Evolutionary conservation across 352 stramenopile species (phyloP).

Genomic region (Aphanomyces stellatus): DNA sequence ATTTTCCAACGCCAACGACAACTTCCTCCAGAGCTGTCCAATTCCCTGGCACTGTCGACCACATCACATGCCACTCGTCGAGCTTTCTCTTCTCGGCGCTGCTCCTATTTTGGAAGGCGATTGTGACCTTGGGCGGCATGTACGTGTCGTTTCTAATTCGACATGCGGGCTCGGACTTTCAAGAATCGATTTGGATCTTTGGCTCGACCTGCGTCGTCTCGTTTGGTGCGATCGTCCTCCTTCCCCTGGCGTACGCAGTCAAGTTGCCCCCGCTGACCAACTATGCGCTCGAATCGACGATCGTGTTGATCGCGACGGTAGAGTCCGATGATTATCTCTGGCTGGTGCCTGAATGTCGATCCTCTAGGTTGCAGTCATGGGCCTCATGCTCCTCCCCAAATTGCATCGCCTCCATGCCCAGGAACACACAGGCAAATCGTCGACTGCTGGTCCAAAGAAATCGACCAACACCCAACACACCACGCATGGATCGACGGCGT

Average conservation of each 20-base stretch:
- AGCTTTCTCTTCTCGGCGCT: constrained; percentile 47
- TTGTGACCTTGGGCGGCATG: constrained; percentile 35
- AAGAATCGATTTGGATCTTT: constrained; percentile 61
- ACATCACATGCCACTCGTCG: constrained; percentile 29
- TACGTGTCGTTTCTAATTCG: constrained; percentile 52
- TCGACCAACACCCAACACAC: no score
- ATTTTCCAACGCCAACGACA: constrained; percentile 29
- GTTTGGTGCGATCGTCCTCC: constrained; percentile 16
- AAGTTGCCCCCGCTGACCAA: constrained; percentile 25
- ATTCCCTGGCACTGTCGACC: constrained; percentile 26
- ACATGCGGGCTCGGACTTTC: constrained; percentile 51
- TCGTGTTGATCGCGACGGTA: constrained; percentile 28
- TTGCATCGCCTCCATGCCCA: no score
- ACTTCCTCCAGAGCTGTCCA: background rate
- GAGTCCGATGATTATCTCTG: background rate
- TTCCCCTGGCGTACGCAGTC: background rate
- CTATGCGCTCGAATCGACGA: background rate
- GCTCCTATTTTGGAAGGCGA: constrained; percentile 50
- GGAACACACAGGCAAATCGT: no score
- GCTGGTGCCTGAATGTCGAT: background rate
- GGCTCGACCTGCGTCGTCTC: constrained; percentile 39
- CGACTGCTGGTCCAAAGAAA: no score
- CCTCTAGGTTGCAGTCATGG: background rate
- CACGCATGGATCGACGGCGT: no score
- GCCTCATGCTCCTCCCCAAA: background rate